Evolutionary conservation across 345 rosid species (phyloP).

Genomic region (Acer negundo): DNA sequence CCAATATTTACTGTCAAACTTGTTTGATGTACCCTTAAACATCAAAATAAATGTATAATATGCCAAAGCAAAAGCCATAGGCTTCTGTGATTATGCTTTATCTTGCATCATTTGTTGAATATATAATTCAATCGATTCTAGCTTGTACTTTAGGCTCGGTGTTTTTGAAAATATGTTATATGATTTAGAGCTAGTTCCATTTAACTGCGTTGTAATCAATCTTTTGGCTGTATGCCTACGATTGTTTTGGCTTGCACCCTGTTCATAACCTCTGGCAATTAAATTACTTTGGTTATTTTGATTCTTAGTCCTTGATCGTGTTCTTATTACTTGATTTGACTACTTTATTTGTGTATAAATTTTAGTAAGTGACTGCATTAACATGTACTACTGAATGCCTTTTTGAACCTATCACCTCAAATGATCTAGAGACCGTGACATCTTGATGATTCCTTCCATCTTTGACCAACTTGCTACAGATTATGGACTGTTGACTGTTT

Average conservation of each 20-base stretch:
- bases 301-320: not conserved
- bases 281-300: not conserved
- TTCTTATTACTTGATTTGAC: not conserved
- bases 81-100: not conserved
- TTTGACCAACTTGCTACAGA: not conserved
- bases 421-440: not conserved
- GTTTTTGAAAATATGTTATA: not conserved
- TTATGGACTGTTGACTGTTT: too few species aligned
- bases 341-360: conserved; percentile 7
- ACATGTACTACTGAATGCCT: not conserved
- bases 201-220: not conserved
- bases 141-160: too few species aligned
- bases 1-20: not conserved
- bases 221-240: not conserved
- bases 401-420: not conserved
- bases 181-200: not conserved
- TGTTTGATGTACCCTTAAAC: not conserved
- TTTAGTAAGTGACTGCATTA: not conserved
- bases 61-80: not conserved
- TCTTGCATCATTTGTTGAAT: too few species aligned
- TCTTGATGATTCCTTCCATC: not conserved
- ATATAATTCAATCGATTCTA: too few species aligned
- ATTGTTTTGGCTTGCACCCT: not conserved
- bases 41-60: not conserved
- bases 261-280: not conserved